Evolutionary conservation across 208 protist species (phyloP), one percentile per base, ranked within the genome.

Genomic region (Phytomonas serpens): DNA sequence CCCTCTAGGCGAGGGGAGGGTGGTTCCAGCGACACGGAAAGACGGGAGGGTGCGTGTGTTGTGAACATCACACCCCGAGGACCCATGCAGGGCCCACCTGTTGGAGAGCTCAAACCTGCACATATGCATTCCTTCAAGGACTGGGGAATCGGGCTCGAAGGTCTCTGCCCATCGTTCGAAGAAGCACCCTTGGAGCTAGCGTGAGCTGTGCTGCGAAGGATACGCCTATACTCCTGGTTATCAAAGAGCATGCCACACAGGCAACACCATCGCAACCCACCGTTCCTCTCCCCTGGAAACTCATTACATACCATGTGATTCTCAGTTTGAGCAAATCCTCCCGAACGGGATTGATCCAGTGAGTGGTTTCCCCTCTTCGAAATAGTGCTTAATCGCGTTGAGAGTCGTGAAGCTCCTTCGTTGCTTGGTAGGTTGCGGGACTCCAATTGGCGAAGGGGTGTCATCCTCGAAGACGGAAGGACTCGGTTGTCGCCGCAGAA

Each of bases 231-330:
- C 52, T 86, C 83, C 0, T 73, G 68, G 9, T 81, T 40, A 65
- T 93, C 85, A 71, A 85, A 84, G 7, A 93, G 75, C 10, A 66
- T 72, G 30, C 71, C 78, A 66, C 88, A 93, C 64, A 89, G 65
- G 31, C 84, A 71, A 67, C 88, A 93, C 88, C 88, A 93, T 38
- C 80, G 68, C 69, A 91, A 71, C 4, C 83, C 74, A 37, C 40
- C 78, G 19, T 66, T 66, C 0, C 34, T 38, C 16, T 38, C 29
- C 10, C 62, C 62, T 27, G 4, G 13, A 27, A 57, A 57, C 19
- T 57, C 47, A 6, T 57, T 57, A 27, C 3, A 57, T 57, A 23
- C 4, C 0, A 19, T 57, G 47, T 57, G 0, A 57, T 27, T 57
- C 19, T 57, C 47, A 57, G 16, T 57, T 57, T 57, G 19, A 27